phyloP scores from a whole-genome alignment of 1,284 basidiomycete species.

The Chiua sp. region DNA sequence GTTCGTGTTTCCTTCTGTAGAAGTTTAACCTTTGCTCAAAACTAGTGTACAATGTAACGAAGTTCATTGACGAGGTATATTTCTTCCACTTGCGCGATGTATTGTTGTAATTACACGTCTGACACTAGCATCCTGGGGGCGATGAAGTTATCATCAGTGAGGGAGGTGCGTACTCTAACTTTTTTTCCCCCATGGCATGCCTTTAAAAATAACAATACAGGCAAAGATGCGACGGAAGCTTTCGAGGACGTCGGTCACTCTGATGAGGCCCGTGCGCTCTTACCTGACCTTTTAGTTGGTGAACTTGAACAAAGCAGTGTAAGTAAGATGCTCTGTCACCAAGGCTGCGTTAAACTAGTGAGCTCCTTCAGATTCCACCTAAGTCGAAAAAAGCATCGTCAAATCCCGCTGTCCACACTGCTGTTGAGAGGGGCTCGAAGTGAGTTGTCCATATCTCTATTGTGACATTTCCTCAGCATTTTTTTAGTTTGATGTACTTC shows the following conservation, averaged over 20 bases:
- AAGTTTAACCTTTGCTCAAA: constrained; percentile 34
- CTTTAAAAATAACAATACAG: constrained; percentile 43
- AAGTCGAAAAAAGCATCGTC: constrained; percentile 53
- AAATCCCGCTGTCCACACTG: constrained; percentile 42
- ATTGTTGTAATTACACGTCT: constrained; percentile 12
- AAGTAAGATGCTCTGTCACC: constrained; percentile 36
- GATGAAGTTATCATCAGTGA: constrained; percentile 97
- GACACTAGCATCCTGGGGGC: constrained; percentile 85
- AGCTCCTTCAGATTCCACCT: constrained; percentile 16
- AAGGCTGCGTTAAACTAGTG: neutral
- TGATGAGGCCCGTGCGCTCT: constrained; percentile 93
- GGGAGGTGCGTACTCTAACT: constrained; percentile 68
- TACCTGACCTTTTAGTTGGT: constrained; percentile 80
- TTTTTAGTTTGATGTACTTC: constrained; percentile 74
- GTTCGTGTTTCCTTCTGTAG: constrained; percentile 20
- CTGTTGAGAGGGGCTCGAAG: constrained; percentile 75
- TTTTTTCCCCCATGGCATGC: constrained; percentile 4
- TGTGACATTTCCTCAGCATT: neutral
- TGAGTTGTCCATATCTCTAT: constrained; percentile 42
- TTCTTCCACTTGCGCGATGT: neutral
- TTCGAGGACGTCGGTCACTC: constrained; percentile 99
- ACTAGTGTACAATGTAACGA: constrained; percentile 92
- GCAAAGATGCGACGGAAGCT: constrained; percentile 95
- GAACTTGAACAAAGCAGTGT: constrained; percentile 77
- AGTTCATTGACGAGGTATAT: constrained; percentile 95